Percentiles rank a stretch among this genome's conserved stretches.
Evolutionary conservation across 192 early-diverging fungal species (phyloP).

Genomic region (Phlyctochytrium planicorne): DNA sequence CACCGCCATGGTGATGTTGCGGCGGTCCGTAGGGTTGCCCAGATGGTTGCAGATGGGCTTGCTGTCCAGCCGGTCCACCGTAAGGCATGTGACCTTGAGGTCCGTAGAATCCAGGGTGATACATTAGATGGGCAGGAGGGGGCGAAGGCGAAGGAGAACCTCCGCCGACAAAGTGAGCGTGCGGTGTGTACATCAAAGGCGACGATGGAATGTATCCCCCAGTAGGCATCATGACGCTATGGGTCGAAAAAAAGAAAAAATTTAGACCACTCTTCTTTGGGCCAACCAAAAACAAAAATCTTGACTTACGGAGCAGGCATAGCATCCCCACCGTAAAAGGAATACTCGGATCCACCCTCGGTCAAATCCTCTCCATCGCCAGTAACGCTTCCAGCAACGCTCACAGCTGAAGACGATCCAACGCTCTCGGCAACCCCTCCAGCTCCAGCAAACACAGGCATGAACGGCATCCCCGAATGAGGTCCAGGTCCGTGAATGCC

Average conservation of each 20-base stretch:
- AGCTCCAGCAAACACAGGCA: not conserved
- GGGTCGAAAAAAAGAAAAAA: not conserved
- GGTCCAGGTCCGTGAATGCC: too few relatives aligned
- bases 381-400: not conserved
- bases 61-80: not conserved
- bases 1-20: not conserved
- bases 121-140: not conserved
- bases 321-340: not conserved
- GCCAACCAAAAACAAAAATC: not conserved
- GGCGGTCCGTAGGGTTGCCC: not conserved
- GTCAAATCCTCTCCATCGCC: not conserved
- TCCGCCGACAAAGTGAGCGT: not conserved
- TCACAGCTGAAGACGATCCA: not conserved
- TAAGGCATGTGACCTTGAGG: not conserved
- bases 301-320: not conserved
- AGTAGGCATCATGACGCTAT: not conserved
- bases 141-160: not conserved
- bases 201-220: not conserved
- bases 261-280: not conserved
- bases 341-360: not conserved
- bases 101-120: not conserved
- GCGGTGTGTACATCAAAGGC: not conserved
- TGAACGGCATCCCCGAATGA: not conserved
- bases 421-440: not conserved
- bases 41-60: not conserved